Base-by-base conservation (phyloP, 2,329 filamentous ascomycete species). In the Talaromyces verruculosus region DNA sequence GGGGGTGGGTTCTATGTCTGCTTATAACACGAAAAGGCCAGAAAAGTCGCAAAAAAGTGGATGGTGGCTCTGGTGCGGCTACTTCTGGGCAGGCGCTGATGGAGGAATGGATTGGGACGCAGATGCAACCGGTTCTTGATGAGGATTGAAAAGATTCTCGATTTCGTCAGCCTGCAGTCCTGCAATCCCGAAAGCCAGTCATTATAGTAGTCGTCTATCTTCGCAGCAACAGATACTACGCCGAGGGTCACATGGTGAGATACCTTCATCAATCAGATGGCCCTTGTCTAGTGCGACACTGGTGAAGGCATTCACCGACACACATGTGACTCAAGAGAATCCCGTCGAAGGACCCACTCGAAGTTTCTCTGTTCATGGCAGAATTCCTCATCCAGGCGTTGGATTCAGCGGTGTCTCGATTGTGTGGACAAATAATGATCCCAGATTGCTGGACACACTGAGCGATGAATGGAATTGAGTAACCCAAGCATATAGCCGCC, bases 101-200 rank as follows among this genome's bases (percentile, higher is more conserved):
- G 91, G 91, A 93, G 79, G 90, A 92, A 73, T 94, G 91, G 89
- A 93, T 94, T 28, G 92, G 90, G 57, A 93, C 90, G n/a, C 91
- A 93, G 67, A 77, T 78, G 19, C 79, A 78, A 66, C 75, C 74
- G 33, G 75, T 76, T 47, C 70, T 79, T 63, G 76, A 76, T 62
- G 79, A 80, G 62, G 76, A 73, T 64, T 79, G 71, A 61, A 15
- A 10, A 8, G 22, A 13, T 41, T 41, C 37, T 37, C 7, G n/a
- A 33, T 33, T 33, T 7, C 30, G 33, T 25, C 19, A 10, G n/a
- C 19, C 10, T 13, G 10, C n/a, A 55, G 30, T 33, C 30, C 30
- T 33, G 30, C 30, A 10, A 33, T 33, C 2, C 10, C 30, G 30
- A 33, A 33, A 33, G 6, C 30, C 30, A 33, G 30, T 33, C 30